Conservation (phyloP, 805 yeast species). For the Hanseniaspora osmophila region DNA sequence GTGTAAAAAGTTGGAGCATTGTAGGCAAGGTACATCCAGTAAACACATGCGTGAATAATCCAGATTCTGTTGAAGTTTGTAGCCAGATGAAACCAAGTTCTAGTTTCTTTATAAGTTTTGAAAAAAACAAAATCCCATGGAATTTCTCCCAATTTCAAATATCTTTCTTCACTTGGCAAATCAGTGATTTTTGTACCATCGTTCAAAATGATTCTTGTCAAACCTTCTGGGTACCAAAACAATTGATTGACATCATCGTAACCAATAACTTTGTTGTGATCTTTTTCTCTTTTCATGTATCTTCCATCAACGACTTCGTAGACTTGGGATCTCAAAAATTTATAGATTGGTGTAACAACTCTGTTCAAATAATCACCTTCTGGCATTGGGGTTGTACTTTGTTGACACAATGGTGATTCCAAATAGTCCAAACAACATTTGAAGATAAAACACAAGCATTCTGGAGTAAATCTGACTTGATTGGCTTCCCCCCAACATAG, state of each 20-base stretch:
- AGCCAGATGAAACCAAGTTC: slow-evolving; percentile 94
- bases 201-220: slow-evolving; percentile 76
- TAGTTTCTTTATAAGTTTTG: slow-evolving; percentile 88
- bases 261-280: slow-evolving; percentile 70
- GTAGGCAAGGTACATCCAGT: slow-evolving; percentile 91
- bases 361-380: slow-evolving; percentile 85
- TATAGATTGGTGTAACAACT: slow-evolving; percentile 80
- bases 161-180: slow-evolving; percentile 81
- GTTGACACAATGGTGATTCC: slow-evolving; percentile 80
- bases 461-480: slow-evolving; percentile 86
- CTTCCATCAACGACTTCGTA: slow-evolving; percentile 72
- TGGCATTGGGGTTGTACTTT: slow-evolving; percentile 68
- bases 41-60: slow-evolving; percentile 80
- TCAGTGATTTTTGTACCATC: slow-evolving; percentile 90
- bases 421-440: slow-evolving; percentile 89
- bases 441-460: slow-evolving; percentile 83
- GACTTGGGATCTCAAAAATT: slow-evolving; percentile 66
- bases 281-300: slow-evolving; percentile 72
- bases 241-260: slow-evolving; percentile 97
- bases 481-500: slow-evolving; percentile 84
- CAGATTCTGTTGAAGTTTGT: slow-evolving; percentile 97
- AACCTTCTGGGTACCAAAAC: slow-evolving; percentile 99
- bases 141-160: slow-evolving; percentile 77
- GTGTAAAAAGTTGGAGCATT: slow-evolving; percentile 89
- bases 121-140: slow-evolving; percentile 85